Percentiles rank a stretch among this genome's conserved stretches.
These are phyloP conservation scores for Rutstroemia sp. DNA, from an alignment of 2,329 filamentous ascomycete species.

Conservation along the genomic window DNA sequence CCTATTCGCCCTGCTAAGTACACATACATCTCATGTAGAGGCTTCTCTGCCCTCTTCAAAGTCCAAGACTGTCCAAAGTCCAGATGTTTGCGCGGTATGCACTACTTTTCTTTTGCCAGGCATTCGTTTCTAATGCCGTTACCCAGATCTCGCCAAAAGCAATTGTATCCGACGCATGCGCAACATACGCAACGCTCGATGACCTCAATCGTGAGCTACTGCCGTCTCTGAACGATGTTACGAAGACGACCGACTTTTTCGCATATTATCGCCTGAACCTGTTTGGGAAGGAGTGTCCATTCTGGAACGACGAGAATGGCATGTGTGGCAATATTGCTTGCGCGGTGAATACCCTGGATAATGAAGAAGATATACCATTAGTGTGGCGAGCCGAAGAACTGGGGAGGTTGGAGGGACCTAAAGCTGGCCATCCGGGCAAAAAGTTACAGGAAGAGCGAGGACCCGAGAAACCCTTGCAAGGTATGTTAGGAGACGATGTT, in stretches of 20 bases:
- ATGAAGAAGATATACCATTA: slow-evolving; percentile 85
- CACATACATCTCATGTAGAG: slow-evolving; percentile 38
- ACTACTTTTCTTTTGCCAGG: slow-evolving; percentile 23
- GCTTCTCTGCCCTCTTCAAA: slow-evolving; percentile 12
- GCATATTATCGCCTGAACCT: slow-evolving; percentile 94
- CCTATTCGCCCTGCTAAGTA: slow-evolving; percentile 49
- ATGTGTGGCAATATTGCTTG: slow-evolving; percentile 98
- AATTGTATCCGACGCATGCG: slow-evolving; percentile 90
- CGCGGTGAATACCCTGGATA: slow-evolving; percentile 88
- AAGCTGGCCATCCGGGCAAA: slow-evolving; percentile 79
- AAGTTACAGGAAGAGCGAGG: slow-evolving; percentile 62
- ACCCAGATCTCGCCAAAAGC: slow-evolving; percentile 76
- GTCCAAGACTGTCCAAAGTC: slow-evolving; percentile 32
- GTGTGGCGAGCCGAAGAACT: slow-evolving; percentile 90
- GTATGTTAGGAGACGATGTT: slow-evolving; percentile 75
- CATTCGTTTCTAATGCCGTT: slow-evolving; percentile 28
- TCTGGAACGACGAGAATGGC: slow-evolving; percentile 88
- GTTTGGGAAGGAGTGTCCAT: slow-evolving; percentile 90
- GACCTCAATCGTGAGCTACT: slow-evolving; percentile 69
- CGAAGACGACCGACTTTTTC: slow-evolving; percentile 90
- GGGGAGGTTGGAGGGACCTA: slow-evolving; percentile 84
- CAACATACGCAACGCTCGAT: slow-evolving; percentile 87
- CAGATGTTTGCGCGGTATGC: slow-evolving; percentile 34
- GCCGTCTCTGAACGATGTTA: slow-evolving; percentile 72
- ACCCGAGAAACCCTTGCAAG: slow-evolving; percentile 67